These are phyloP conservation scores for Cyberlindnera subsufficiens DNA, from an alignment of 805 yeast species.

Conservation along the genomic window DNA sequence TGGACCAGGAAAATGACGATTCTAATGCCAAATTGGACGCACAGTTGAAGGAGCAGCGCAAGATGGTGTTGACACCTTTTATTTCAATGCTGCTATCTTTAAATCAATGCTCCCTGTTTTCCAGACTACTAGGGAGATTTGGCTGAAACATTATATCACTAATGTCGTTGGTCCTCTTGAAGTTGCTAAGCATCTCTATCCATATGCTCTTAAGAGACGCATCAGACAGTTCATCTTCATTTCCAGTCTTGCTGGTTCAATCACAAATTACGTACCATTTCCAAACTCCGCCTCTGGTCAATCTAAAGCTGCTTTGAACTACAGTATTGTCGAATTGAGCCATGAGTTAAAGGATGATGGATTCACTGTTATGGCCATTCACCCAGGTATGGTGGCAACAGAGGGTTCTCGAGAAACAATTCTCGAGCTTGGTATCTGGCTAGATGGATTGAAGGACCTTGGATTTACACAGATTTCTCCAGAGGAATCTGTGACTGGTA, in stretches of 20 bases:
- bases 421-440: not conserved
- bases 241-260: slow-evolving; percentile 25
- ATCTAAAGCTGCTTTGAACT: slow-evolving; percentile 34
- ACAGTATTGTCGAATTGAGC: slow-evolving; percentile 18
- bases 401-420: slow-evolving; percentile 24
- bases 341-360: slow-evolving; percentile 23
- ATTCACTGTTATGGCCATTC: slow-evolving; percentile 27
- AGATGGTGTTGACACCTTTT: too few relatives aligned
- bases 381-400: slow-evolving; percentile 35
- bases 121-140: not conserved
- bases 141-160: slow-evolving; percentile 1
- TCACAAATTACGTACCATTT: slow-evolving; percentile 7
- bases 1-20: slow-evolving; percentile 3
- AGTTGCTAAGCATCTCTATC: slow-evolving; percentile 5
- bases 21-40: slow-evolving; percentile 6
- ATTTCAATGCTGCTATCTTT: slow-evolving; percentile 11
- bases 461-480: not conserved
- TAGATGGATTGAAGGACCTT: too few relatives aligned
- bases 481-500: slow-evolving; percentile 14
- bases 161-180: too few relatives aligned
- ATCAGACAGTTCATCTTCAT: slow-evolving; percentile 25
- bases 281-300: slow-evolving; percentile 27
- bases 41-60: too few relatives aligned
- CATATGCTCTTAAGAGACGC: slow-evolving; percentile 10
- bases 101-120: not conserved